These are phyloP conservation scores for Bipolaris victoriae DNA, from an alignment of 2,329 filamentous ascomycete genomes.

Conservation along the genomic window DNA sequence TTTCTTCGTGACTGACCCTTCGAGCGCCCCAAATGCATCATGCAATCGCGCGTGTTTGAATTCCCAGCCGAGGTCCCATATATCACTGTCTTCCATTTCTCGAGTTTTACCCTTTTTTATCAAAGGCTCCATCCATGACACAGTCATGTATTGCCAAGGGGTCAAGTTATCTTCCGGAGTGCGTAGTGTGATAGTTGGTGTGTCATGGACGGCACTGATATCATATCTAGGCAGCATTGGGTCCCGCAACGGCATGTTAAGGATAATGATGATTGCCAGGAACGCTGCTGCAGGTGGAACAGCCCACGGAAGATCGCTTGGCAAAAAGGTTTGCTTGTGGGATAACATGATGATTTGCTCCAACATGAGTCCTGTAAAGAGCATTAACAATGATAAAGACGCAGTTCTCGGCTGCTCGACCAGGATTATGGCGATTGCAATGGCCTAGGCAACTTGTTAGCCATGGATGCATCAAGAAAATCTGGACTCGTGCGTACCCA, in stretches of 20 bases:
- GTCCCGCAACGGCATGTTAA: slow-evolving; percentile 74
- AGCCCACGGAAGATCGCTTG: slow-evolving; percentile 43
- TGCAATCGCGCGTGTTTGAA: slow-evolving; percentile 82
- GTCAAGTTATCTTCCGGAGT: slow-evolving; percentile 80
- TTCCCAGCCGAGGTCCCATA: slow-evolving; percentile 80
- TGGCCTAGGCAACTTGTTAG: slow-evolving; percentile 41
- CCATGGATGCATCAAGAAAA: neutral
- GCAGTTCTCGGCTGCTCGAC: slow-evolving; percentile 51
- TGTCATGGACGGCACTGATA: slow-evolving; percentile 64
- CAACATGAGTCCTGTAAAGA: slow-evolving; percentile 44
- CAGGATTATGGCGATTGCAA: slow-evolving; percentile 45
- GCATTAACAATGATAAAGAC: slow-evolving; percentile 49
- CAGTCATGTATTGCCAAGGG: slow-evolving; percentile 82
- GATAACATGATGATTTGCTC: slow-evolving; percentile 45
- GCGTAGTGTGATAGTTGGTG: slow-evolving; percentile 66
- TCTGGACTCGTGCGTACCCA: slow-evolving; percentile 36
- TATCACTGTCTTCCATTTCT: slow-evolving; percentile 77
- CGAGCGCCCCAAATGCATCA: slow-evolving; percentile 72
- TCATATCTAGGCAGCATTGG: slow-evolving; percentile 59
- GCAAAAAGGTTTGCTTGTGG: slow-evolving; percentile 24
- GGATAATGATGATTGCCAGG: slow-evolving; percentile 59
- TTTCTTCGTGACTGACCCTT: slow-evolving; percentile 73
- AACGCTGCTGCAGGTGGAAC: slow-evolving; percentile 52
- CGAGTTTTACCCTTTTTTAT: slow-evolving; percentile 68
- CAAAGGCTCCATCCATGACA: slow-evolving; percentile 81